Conservation (phyloP, 768 basidiomycete species). For the Suillus placidus region DNA sequence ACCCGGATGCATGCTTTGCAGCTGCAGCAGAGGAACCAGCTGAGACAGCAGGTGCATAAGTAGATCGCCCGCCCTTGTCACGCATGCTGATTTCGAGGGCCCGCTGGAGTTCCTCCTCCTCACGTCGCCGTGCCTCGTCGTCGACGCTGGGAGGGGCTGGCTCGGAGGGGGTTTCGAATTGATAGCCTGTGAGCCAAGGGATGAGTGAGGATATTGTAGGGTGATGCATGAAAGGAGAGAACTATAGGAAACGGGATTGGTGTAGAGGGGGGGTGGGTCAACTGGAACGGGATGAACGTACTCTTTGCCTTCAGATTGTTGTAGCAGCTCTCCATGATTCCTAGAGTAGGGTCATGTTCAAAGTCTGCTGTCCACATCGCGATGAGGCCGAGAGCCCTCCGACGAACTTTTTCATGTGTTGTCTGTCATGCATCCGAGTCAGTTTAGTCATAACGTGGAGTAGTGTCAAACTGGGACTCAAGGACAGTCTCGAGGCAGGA, state of each 20-base stretch:
- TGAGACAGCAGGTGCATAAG: constrained; percentile 47
- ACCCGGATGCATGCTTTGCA: constrained; percentile 13
- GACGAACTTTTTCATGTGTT: constrained; percentile 89
- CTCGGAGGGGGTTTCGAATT: constrained; percentile 65
- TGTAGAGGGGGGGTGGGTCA: neutral
- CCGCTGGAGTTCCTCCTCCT: constrained; percentile 94
- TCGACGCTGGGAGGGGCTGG: constrained; percentile 70
- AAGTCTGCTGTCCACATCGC: constrained; percentile 87
- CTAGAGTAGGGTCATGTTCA: constrained; percentile 74
- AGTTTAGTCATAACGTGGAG: constrained; percentile 10
- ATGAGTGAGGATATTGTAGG: constrained; percentile 17
- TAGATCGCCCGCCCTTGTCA: constrained; percentile 79
- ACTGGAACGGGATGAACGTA: constrained; percentile 33
- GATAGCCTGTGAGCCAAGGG: constrained; percentile 54
- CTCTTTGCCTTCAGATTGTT: constrained; percentile 82
- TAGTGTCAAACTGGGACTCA: neutral
- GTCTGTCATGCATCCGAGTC: constrained; percentile 51
- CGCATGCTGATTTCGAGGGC: constrained; percentile 92
- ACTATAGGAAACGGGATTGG: neutral
- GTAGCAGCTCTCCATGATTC: constrained; percentile 91
- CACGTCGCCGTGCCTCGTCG: constrained; percentile 78
- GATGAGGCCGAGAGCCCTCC: constrained; percentile 69
- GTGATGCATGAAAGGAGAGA: neutral
- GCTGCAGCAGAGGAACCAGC: constrained; percentile 40
- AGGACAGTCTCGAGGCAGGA: neutral